These are phyloP conservation scores for Cryptosporidium viatorum DNA, from an alignment of 169 alveolate genomes.

Conservation along the genomic window DNA sequence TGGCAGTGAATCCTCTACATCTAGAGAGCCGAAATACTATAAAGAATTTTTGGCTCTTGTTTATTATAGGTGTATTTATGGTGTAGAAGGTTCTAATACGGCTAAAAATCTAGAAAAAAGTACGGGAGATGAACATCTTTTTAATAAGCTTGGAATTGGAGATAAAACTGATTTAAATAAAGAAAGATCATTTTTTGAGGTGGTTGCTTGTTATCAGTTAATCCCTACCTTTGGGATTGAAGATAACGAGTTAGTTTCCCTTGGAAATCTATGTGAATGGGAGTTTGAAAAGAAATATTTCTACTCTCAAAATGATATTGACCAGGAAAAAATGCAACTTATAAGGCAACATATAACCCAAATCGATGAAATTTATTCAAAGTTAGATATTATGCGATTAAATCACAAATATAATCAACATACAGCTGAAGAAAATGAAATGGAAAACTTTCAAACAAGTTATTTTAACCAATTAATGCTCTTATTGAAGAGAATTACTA, in stretches of 20 bases:
- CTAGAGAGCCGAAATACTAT: slow-evolving; percentile 22
- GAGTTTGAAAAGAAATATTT: neutral
- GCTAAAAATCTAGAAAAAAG: neutral
- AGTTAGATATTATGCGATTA: slow-evolving; percentile 13
- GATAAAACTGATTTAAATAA: neutral
- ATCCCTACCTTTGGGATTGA: slow-evolving; percentile 28
- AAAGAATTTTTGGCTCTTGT: slow-evolving; percentile 22
- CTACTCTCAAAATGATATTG: neutral
- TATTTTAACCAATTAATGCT: slow-evolving; percentile 7
- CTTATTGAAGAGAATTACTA: neutral
- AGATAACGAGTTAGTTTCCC: slow-evolving; percentile 20
- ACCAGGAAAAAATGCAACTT: neutral
- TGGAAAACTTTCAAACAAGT: neutral
- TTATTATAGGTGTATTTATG: slow-evolving; percentile 37
- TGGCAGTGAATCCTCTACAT: neutral
- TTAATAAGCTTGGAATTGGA: neutral
- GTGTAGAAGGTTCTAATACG: neutral
- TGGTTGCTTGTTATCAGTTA: slow-evolving; percentile 20
- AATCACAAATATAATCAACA: neutral
- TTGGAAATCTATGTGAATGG: slow-evolving; percentile 30
- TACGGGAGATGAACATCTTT: neutral
- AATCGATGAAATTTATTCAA: slow-evolving; percentile 36
- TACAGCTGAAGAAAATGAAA: neutral
- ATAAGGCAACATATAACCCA: slow-evolving; percentile 13
- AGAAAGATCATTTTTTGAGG: neutral